A percentile compares a stretch with the other conserved stretches of the same genome.
These are phyloP conservation scores for Microcos paniculata DNA, from an alignment of 345 rosid species.

Conservation along the genomic window DNA sequence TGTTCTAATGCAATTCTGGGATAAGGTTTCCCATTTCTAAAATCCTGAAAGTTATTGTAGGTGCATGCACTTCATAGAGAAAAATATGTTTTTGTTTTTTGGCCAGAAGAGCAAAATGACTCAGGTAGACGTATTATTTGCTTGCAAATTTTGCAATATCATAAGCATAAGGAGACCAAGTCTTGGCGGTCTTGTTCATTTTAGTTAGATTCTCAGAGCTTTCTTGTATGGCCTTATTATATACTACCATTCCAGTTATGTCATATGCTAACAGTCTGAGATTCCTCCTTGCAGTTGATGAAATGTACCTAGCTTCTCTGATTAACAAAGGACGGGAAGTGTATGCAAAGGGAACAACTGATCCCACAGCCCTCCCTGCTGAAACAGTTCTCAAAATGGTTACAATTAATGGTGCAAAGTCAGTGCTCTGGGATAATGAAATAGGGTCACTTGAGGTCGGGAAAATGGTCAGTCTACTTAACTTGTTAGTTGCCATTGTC, in stretches of 20 bases:
- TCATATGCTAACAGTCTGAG: background rate
- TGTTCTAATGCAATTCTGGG: background rate
- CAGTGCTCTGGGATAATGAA: constrained; percentile 71
- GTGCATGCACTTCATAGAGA: background rate
- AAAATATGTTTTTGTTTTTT: background rate
- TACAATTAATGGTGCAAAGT: constrained; percentile 64
- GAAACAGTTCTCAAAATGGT: constrained; percentile 61
- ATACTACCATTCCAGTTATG: background rate
- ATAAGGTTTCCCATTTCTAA: background rate
- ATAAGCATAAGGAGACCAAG: background rate
- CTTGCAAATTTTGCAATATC: background rate
- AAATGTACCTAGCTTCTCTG: constrained; percentile 69
- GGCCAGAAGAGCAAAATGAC: background rate
- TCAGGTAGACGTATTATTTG: background rate
- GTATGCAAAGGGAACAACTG: constrained; percentile 40
- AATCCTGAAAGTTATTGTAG: constrained; percentile 1
- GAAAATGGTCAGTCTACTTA: constrained; percentile 48
- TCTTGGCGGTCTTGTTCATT: background rate
- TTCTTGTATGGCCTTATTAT: background rate
- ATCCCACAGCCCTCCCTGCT: constrained; percentile 70
- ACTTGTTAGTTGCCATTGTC: background rate
- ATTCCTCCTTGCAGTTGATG: constrained; percentile 52
- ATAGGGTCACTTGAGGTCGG: constrained; percentile 70
- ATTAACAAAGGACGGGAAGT: constrained; percentile 64
- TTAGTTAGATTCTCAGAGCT: background rate